Percentiles rank a stretch among this genome's conserved stretches.
These are phyloP conservation scores for Purpureocillium lavendulum DNA, from an alignment of 2,329 filamentous ascomycete species.

Conservation along the genomic window DNA sequence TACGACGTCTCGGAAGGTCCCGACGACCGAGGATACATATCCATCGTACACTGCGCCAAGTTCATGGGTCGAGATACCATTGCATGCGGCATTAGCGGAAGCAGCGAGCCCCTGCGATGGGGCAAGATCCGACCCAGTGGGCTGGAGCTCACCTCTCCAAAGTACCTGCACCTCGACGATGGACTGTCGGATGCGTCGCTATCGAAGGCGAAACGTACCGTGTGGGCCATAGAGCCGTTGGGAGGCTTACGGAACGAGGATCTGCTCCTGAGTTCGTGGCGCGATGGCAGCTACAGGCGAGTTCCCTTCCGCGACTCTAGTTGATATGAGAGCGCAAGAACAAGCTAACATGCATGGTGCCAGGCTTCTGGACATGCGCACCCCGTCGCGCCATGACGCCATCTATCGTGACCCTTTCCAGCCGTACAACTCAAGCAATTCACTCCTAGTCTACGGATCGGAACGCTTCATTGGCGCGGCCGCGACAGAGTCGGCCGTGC, in stretches of 20 bases:
- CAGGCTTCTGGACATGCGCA: conserved; percentile 39
- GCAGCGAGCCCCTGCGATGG: conserved; percentile 33
- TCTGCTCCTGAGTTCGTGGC: conserved; percentile 43
- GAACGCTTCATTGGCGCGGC: conserved; percentile 44
- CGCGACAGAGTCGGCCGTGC: conserved; percentile 32
- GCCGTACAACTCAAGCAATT: conserved; percentile 33
- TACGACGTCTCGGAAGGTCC: conserved; percentile 16
- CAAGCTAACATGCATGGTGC: no score
- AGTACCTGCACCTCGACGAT: conserved; percentile 18
- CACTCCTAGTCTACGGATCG: conserved; percentile 39
- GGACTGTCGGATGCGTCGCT: neutral
- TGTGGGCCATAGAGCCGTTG: conserved; percentile 39
- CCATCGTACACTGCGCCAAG: conserved; percentile 25
- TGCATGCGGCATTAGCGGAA: conserved; percentile 35
- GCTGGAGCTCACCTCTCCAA: conserved; percentile 24
- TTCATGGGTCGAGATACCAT: conserved; percentile 37
- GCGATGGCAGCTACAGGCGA: conserved; percentile 39
- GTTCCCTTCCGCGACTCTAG: neutral
- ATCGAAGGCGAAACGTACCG: conserved; percentile 25
- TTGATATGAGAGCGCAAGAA: no score
- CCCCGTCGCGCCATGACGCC: conserved; percentile 35
- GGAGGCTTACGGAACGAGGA: conserved; percentile 24
- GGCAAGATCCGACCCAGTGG: conserved; percentile 38
- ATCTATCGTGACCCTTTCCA: conserved; percentile 47
- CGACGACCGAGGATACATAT: conserved; percentile 10